These are phyloP conservation scores for Kurtzmaniella fragi DNA, from an alignment of 805 yeast genomes.

Conservation along the genomic window DNA sequence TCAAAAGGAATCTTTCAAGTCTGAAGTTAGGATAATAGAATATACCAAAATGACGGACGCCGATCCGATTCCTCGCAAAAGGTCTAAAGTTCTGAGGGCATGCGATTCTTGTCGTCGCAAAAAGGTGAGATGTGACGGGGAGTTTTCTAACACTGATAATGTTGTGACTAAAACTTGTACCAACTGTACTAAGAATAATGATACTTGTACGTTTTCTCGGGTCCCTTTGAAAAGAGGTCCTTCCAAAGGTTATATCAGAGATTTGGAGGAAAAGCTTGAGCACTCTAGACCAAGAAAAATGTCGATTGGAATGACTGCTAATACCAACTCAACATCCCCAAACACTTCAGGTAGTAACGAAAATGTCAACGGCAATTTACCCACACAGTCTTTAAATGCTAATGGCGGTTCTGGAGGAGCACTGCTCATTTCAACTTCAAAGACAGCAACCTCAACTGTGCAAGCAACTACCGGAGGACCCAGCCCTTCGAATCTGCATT, in stretches of 20 bases:
- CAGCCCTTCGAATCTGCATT: no score
- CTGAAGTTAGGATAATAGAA: no score
- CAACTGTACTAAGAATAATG: constrained; percentile 57
- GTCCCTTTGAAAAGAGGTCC: constrained; percentile 79
- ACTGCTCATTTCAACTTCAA: no score
- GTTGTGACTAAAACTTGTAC: constrained; percentile 52
- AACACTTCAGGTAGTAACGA: not conserved
- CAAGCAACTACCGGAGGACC: no score
- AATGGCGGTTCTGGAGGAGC: no score
- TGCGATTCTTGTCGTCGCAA: constrained; percentile 77
- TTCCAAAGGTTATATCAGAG: constrained; percentile 60
- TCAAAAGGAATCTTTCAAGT: no score
- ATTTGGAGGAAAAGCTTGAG: constrained; percentile 33
- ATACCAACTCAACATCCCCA: not conserved
- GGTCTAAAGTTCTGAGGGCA: constrained; percentile 74
- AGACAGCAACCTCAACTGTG: no score
- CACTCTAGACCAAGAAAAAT: constrained; percentile 2
- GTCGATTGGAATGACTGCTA: not conserved
- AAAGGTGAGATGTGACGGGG: constrained; percentile 68
- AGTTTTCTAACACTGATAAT: constrained; percentile 39
- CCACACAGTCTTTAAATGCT: not conserved
- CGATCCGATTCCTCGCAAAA: constrained; percentile 35
- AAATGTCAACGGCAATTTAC: not conserved
- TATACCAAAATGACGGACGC: no score
- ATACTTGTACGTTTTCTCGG: constrained; percentile 62